Conservation (phyloP, 2,329 filamentous ascomycete genomes). For the Aspergillus oerlinghausenensis region DNA sequence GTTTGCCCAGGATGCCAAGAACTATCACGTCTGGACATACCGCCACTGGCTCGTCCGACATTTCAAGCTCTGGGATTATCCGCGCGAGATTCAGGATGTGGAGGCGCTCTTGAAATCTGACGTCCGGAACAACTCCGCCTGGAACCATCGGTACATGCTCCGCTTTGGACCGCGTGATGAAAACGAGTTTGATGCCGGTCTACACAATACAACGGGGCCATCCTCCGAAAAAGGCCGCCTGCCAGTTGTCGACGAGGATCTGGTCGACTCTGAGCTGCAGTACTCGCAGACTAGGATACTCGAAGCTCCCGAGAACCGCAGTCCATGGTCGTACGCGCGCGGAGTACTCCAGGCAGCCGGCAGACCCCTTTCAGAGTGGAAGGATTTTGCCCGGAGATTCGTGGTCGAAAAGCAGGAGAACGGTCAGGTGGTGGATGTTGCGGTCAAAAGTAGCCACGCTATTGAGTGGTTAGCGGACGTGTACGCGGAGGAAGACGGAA, state of each 20-base stretch:
- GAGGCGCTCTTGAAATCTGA: constrained; percentile 72
- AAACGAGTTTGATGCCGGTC: constrained; percentile 33
- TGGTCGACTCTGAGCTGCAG: constrained; percentile 69
- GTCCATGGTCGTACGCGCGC: constrained; percentile 85
- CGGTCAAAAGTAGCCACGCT: constrained; percentile 59
- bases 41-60: constrained; percentile 70
- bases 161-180: constrained; percentile 62
- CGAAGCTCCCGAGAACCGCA: constrained; percentile 87
- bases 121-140: constrained; percentile 92
- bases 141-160: constrained; percentile 96
- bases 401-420: constrained; percentile 46
- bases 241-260: constrained; percentile 51
- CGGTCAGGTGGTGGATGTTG: constrained; percentile 20
- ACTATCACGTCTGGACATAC: constrained; percentile 98
- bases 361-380: constrained; percentile 45
- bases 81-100: constrained; percentile 62
- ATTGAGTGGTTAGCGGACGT: constrained; percentile 48
- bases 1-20: constrained; percentile 83
- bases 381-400: constrained; percentile 52
- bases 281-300: constrained; percentile 70
- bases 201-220: constrained; percentile 23
- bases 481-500: constrained; percentile 39
- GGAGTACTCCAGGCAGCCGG: constrained; percentile 68
- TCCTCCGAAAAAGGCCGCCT: constrained; percentile 27
- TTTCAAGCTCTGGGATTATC: constrained; percentile 55